Base-by-base conservation (phyloP, 2,329 filamentous ascomycete genomes). In the Aspergillus fijiensis region DNA sequence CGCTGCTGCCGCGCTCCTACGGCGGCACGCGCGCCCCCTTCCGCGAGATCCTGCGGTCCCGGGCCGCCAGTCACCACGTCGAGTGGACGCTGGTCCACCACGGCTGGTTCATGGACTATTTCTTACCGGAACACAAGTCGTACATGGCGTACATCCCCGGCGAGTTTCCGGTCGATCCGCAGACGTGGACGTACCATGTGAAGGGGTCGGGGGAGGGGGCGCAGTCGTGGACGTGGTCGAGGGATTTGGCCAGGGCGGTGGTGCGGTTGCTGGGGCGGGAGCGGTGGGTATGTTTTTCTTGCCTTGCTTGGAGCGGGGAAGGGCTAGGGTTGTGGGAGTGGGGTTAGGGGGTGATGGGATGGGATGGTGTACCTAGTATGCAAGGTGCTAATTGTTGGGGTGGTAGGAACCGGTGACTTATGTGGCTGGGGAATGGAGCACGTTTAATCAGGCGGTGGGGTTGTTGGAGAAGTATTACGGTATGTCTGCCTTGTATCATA, bases 101-200 rank as follows among this genome's bases (percentile, higher is more conserved):
- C 47, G 55, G 57, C 27, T 62, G 57, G 60, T 23, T 60, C 2
- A 48, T 50, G 42, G 51, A 60, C 11, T 62, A 62, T 9, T 53
- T 62, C 11, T 11, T 62, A 0, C 51, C 51, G 3, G 7, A 6
- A 3, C 2, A 11, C 5, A 55, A 57, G 5, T 33, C 39, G 23
- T 52, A 58, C 6, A 42, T 60, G 35, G 53, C 16, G 29, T 49
- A 45, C 16, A n/a, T 21, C 6, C 19, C 25, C 6, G 49, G 31
- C 5, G 42, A 51, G 35, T 62, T 60, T 25, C 60, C 58, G 3
- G 27, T 62, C 33, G 47, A 60, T 29, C 16, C 33, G 6, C 6
- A 6, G 7, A 33, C 9, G 1, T 33, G 42, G 48, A 56, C 51
- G 39, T 48, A 47, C 14, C n/a, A 25, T 3, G 58, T 63, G 2